Evolutionary conservation across 805 yeast genomes (phyloP), one percentile per base, ranked within the genome.

Genomic region (Saccharomycopsis guyanensis): DNA sequence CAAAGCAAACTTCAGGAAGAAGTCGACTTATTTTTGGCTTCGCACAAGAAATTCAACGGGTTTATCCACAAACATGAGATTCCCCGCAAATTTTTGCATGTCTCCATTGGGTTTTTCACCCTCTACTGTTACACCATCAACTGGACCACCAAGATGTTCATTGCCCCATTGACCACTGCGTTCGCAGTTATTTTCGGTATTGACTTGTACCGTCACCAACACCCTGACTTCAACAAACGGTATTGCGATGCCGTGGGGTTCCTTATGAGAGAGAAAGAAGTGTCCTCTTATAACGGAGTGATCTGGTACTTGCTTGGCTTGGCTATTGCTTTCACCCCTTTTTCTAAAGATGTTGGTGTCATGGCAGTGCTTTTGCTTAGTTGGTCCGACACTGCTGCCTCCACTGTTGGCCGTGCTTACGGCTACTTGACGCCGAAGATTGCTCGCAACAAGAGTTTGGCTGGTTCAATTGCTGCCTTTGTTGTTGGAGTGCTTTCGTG

Each of bases 351-450:
- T 58, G 80, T 93, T 41, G 71, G 82, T 0, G 68, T 89, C 23
- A 71, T 87, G 68, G 71, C 95, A 19, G 78, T 88, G 2, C 70
- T 88, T 53, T 68, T 91, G 42, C 73, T 93, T 52, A 85, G 96
- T 59, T 93, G 97, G 97, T 88, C 95, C 3, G 98, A 93, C 60
- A 87, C 97, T 7, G 91, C 97, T 2, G 98, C 98, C 2, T 86
- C 96, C 2, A 86, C 96, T 0, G 66, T 89, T 58, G 98, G 98
- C 34, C 73, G 98, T 54, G 75, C 75, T 46, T 91, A 67, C 61
- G 97, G 97, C 6, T 74, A 83, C 57, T 72, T 82, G 53, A 86
- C 96, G 5, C 94, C 95, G 35, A 79, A 82, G 58, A 63, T 91
- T 18, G 72, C 82, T 4, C 70, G 74, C 51, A 76, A 78, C 52